A percentile compares a stretch with the other conserved stretches of the same genome.
Conservation (phyloP, 1,284 basidiomycete genomes). For the Cyathus olla region DNA sequence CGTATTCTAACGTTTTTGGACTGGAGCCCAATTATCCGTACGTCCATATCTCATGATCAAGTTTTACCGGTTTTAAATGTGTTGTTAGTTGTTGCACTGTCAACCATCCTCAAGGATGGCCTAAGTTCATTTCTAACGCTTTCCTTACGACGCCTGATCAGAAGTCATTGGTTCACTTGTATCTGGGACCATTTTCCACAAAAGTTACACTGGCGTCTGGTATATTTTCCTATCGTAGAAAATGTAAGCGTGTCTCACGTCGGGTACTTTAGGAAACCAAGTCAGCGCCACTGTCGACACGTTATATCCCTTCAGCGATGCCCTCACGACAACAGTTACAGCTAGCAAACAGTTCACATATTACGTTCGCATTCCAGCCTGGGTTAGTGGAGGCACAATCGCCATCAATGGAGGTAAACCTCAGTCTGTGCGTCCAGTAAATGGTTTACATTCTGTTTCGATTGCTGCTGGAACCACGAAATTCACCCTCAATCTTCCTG, state of each 20-base stretch:
- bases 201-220: conserved; percentile 55
- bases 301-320: conserved; percentile 68
- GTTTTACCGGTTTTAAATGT: not conserved
- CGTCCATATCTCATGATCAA: conserved; percentile 8
- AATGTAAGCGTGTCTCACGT: not conserved
- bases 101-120: conserved; percentile 71
- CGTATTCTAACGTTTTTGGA: conserved; percentile 70
- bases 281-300: conserved; percentile 63
- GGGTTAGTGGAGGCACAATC: conserved; percentile 63
- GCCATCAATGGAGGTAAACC: conserved; percentile 54
- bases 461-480: conserved; percentile 57
- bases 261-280: conserved; percentile 46
- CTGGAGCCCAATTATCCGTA: conserved; percentile 60
- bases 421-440: conserved; percentile 50
- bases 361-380: conserved; percentile 66
- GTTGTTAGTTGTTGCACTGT: conserved; percentile 65
- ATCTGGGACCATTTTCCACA: conserved; percentile 65
- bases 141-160: conserved; percentile 63
- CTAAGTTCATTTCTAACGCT: conserved; percentile 70
- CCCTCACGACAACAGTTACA: conserved; percentile 59
- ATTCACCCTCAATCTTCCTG: conserved; percentile 57
- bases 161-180: conserved; percentile 62
- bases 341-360: conserved; percentile 63
- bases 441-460: conserved; percentile 58
- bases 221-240: conserved; percentile 12